These are phyloP conservation scores for Cladophialophora exuberans DNA, from an alignment of 2,329 filamentous ascomycete genomes.

Conservation along the genomic window DNA sequence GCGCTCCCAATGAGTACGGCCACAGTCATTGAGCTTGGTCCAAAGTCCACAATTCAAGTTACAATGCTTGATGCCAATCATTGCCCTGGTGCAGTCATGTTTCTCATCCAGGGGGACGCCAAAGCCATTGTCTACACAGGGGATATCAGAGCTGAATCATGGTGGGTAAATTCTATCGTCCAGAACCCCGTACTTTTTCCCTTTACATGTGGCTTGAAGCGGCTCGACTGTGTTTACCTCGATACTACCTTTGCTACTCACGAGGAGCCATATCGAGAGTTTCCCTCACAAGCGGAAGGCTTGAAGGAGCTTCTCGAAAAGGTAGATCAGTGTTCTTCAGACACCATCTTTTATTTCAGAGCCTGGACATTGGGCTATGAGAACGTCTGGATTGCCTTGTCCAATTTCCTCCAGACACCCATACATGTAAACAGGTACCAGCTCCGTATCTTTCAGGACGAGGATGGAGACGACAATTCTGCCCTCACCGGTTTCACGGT, in stretches of 20 bases:
- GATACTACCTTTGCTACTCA: conserved; percentile 77
- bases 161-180: conserved; percentile 77
- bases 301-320: conserved; percentile 73
- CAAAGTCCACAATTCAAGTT: conserved; percentile 70
- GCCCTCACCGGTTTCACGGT: conserved; percentile 73
- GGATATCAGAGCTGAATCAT: conserved; percentile 80
- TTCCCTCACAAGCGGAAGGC: conserved; percentile 72
- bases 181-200: conserved; percentile 75
- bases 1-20: conserved; percentile 81
- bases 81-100: conserved; percentile 89
- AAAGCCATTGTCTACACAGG: conserved; percentile 85
- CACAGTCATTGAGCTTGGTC: conserved; percentile 72
- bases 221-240: conserved; percentile 80
- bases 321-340: conserved; percentile 67
- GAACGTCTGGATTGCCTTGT: conserved; percentile 84
- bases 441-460: conserved; percentile 69
- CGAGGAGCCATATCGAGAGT: conserved; percentile 52
- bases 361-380: conserved; percentile 95
- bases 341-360: conserved; percentile 81
- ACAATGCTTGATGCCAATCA: conserved; percentile 92
- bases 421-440: conserved; percentile 87
- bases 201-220: conserved; percentile 68
- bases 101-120: conserved; percentile 74
- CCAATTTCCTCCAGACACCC: conserved; percentile 68
- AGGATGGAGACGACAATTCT: conserved; percentile 64